Evolutionary conservation across 140 eudicot species (phyloP).

Genomic region (Ambrosia hybrid): DNA sequence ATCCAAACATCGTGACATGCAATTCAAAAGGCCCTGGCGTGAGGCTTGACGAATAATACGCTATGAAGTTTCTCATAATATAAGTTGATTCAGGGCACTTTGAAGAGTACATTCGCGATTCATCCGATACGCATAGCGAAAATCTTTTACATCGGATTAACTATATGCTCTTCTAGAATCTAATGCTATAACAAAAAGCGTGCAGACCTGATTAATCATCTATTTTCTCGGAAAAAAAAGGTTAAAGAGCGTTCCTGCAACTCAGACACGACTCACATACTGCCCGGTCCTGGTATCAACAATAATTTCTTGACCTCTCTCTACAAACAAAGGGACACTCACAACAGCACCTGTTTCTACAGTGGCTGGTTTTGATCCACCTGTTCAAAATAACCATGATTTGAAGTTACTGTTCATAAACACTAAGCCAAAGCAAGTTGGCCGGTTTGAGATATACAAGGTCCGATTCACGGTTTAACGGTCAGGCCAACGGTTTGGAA

Average conservation of each 20-base stretch:
- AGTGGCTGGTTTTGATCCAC: conserved; percentile 84
- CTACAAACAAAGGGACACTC: conserved; percentile 75
- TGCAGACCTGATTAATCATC: conserved; percentile 10
- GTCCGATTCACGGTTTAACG: no score
- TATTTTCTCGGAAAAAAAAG: conserved; percentile 3
- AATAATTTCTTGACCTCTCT: conserved; percentile 58
- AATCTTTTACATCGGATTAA: conserved; percentile 11
- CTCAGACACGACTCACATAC: conserved; percentile 76
- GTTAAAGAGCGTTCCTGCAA: neutral
- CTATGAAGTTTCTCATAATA: conserved; percentile 15
- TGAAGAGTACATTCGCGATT: conserved; percentile 30
- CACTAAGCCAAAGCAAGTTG: no score
- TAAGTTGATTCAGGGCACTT: neutral
- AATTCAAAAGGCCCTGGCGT: neutral
- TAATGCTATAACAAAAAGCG: conserved; percentile 23
- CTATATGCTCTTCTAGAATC: conserved; percentile 34
- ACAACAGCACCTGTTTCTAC: conserved; percentile 92
- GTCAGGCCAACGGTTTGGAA: no score
- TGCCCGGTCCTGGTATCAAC: conserved; percentile 90
- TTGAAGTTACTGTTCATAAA: neutral
- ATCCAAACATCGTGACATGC: neutral
- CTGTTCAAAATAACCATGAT: conserved; percentile 26
- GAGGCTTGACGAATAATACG: neutral
- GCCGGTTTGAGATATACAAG: no score
- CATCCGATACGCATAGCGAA: neutral